Evolutionary conservation across 176 grass and related monocot genomes (phyloP).

Genomic region (Phoenix dactylifera): DNA sequence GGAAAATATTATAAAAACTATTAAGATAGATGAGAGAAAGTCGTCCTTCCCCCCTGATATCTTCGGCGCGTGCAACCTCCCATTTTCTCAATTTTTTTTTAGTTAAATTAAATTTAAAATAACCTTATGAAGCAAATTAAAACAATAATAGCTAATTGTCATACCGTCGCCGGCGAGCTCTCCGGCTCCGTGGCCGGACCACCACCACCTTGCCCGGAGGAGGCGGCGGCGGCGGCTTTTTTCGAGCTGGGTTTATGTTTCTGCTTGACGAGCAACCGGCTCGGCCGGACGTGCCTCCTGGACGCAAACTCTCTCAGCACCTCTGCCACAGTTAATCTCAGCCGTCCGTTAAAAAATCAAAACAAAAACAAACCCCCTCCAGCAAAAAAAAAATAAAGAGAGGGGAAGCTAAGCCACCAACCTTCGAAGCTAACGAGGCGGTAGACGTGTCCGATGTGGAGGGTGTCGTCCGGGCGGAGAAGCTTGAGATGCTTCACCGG

Average conservation of each 20-base stretch:
- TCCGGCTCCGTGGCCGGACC: neutral
- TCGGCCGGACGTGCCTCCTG: neutral
- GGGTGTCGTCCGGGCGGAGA: constrained; percentile 5
- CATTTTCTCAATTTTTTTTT: too few species aligned
- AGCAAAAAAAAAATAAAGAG: too few species aligned
- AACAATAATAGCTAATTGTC: too few species aligned
- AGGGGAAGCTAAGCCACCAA: neutral
- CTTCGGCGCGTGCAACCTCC: too few species aligned
- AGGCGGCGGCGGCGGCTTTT: too few species aligned
- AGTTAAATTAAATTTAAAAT: too few species aligned
- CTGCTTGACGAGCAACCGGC: neutral
- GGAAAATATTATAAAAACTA: too few species aligned
- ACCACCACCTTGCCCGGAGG: constrained; percentile 9
- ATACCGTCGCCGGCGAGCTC: constrained; percentile 3
- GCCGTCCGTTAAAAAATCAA: too few species aligned
- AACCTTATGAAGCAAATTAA: too few species aligned
- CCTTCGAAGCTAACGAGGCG: constrained; percentile 11
- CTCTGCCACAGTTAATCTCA: neutral
- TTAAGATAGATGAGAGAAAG: too few species aligned
- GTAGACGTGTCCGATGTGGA: constrained; percentile 13
- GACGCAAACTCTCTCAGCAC: neutral
- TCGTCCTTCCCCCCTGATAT: too few species aligned
- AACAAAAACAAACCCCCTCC: too few species aligned
- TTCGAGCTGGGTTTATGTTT: neutral
- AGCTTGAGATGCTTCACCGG: constrained; percentile 5